Percentiles rank a stretch among this genome's conserved stretches.
phyloP scores from a whole-genome alignment of 371 early-diverging fungal species.

The Mucor lusitanicus region DNA sequence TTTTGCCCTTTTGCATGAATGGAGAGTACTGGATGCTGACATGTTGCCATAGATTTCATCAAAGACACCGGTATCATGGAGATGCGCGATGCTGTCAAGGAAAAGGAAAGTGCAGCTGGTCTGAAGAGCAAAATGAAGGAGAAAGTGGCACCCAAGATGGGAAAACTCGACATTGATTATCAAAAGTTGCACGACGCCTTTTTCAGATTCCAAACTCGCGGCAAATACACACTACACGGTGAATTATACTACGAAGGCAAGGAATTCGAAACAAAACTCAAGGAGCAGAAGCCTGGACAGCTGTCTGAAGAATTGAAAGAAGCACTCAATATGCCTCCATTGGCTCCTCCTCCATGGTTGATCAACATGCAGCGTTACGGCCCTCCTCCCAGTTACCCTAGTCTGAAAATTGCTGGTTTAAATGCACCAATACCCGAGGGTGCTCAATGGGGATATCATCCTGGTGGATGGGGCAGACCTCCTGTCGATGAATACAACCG shows the following conservation, averaged over 20 bases:
- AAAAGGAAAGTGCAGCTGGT: constrained; percentile 78
- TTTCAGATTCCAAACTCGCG: constrained; percentile 92
- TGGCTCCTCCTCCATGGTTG: constrained; percentile 98
- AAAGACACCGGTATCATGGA: constrained; percentile 97
- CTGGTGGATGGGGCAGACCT: constrained; percentile 98
- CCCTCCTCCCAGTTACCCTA: constrained; percentile 96
- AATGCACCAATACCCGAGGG: constrained; percentile 98
- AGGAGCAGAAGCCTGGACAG: constrained; percentile 88
- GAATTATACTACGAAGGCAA: constrained; percentile 98
- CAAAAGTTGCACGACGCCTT: constrained; percentile 97
- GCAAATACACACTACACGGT: constrained; percentile 82
- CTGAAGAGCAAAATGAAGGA: constrained; percentile 89
- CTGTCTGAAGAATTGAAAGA: constrained; percentile 85
- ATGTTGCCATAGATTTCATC: constrained; percentile 75
- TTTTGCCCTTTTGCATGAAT: neutral
- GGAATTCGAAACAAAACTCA: constrained; percentile 90
- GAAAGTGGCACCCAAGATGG: constrained; percentile 93
- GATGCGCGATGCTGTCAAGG: constrained; percentile 87
- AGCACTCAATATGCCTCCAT: constrained; percentile 89
- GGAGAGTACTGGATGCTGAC: neutral
- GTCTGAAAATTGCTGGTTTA: constrained; percentile 92
- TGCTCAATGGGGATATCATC: constrained; percentile 98
- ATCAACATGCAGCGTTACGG: constrained; percentile 99
- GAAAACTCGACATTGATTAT: constrained; percentile 94
- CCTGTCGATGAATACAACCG: constrained; percentile 95